Percentiles rank a stretch among this genome's conserved stretches.
Conservation (phyloP, 78 protist genomes). For the Dictyostelium capitatum region DNA sequence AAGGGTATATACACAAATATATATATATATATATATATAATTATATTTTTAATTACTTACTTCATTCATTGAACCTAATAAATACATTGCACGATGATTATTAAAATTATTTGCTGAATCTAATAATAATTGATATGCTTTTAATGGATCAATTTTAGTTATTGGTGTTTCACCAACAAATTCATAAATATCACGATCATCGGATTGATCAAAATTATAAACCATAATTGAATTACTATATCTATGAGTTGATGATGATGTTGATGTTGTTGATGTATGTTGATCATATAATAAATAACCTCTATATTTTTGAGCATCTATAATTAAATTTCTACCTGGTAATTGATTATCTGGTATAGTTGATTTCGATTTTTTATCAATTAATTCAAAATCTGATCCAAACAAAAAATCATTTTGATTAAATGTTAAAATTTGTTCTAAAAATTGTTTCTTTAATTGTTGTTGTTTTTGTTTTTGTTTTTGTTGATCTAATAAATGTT, state of each 20-base stretch:
- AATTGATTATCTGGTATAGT: constrained; percentile 1
- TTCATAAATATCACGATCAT: constrained; percentile 17
- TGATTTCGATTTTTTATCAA: not conserved
- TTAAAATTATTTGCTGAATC: constrained; percentile 23
- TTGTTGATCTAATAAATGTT: not conserved
- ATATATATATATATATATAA: not conserved
- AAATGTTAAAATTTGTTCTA: not conserved
- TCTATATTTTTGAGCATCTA: constrained; percentile 30
- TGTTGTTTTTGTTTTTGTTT: not conserved
- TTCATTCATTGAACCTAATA: constrained; percentile 58
- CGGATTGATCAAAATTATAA: not conserved
- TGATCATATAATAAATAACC: constrained; percentile 32
- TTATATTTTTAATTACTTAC: not conserved
- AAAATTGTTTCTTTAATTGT: not conserved
- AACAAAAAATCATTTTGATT: constrained; percentile 7
- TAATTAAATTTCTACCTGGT: constrained; percentile 43
- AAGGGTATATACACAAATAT: too few relatives aligned
- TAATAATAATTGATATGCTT: not conserved
- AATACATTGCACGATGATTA: constrained; percentile 69
- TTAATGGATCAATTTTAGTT: not conserved
- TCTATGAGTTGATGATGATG: not conserved
- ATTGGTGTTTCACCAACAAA: constrained; percentile 14
- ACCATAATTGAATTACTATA: not conserved
- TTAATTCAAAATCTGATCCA: not conserved
- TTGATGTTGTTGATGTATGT: not conserved